Evolutionary conservation across 2,329 filamentous ascomycete genomes (phyloP).

Genomic region (Cytospora mali): DNA sequence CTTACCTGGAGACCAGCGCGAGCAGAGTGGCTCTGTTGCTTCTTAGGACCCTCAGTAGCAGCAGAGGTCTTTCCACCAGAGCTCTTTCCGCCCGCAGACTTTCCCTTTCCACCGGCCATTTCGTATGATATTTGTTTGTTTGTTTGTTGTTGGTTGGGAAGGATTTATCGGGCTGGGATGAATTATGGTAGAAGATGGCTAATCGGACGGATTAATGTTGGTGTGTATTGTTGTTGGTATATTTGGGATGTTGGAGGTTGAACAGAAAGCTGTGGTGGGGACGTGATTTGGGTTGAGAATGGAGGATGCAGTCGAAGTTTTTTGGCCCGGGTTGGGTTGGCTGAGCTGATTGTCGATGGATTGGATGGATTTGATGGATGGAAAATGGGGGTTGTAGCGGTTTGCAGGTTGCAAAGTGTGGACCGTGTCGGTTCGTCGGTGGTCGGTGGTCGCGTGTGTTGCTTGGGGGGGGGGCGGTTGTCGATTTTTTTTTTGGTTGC

Average conservation of each 20-base stretch:
- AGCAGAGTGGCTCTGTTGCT: constrained; percentile 93
- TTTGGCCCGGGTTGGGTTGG: constrained; percentile 10
- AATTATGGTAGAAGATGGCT: background rate
- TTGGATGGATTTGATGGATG: constrained; percentile 4
- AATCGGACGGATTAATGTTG: background rate
- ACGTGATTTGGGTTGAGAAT: constrained; percentile 13
- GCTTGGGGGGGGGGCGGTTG: background rate
- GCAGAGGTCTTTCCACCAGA: constrained; percentile 73
- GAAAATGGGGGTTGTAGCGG: background rate
- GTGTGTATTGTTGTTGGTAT: background rate
- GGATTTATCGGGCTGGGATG: background rate
- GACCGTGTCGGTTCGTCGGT: background rate
- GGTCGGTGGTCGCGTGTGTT: too few relatives aligned
- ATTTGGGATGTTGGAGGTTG: constrained; percentile 11
- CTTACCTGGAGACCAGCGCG: constrained; percentile 95
- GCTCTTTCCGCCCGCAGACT: constrained; percentile 86
- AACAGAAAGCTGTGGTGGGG: constrained; percentile 22
- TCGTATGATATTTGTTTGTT: constrained; percentile 33
- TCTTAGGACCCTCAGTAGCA: constrained; percentile 69
- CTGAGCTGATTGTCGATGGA: constrained; percentile 6
- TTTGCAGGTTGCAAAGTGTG: background rate
- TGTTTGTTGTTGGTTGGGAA: background rate
- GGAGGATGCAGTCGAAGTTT: constrained; percentile 22
- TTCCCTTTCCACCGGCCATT: constrained; percentile 90
- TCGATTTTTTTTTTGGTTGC: too few relatives aligned